Conservation (phyloP, 805 yeast genomes). For the Jamesozyma gamospora region DNA sequence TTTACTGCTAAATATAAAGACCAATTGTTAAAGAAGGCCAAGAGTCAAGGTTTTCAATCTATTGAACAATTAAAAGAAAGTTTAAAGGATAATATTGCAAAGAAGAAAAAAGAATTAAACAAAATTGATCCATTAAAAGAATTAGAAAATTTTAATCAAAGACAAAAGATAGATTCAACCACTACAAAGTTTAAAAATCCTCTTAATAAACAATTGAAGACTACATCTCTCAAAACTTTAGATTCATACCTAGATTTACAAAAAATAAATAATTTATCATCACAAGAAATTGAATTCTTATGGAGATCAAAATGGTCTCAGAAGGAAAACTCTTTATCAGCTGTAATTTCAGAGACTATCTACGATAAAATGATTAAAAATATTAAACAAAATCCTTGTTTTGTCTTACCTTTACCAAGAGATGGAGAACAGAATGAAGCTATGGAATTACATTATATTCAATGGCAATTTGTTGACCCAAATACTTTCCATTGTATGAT, state of each 20-base stretch:
- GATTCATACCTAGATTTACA: constrained; percentile 60
- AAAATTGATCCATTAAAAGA: constrained; percentile 62
- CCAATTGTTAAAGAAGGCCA: constrained; percentile 32
- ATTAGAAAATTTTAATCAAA: constrained; percentile 44
- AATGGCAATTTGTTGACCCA: constrained; percentile 86
- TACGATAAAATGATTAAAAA: constrained; percentile 52
- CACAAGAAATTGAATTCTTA: constrained; percentile 59
- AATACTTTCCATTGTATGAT: constrained; percentile 79
- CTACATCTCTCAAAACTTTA: constrained; percentile 34
- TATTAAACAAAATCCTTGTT: constrained; percentile 69
- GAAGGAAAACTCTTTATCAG: constrained; percentile 52
- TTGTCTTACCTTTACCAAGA: constrained; percentile 84
- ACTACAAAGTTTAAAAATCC: constrained; percentile 11
- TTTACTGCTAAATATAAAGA: constrained; percentile 26
- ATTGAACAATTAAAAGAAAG: constrained; percentile 54
- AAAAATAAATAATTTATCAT: constrained; percentile 47
- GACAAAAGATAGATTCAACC: constrained; percentile 14
- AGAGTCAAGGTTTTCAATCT: constrained; percentile 23
- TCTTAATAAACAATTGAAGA: neutral
- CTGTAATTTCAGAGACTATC: constrained; percentile 48
- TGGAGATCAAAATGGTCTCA: constrained; percentile 83
- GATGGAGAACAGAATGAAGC: constrained; percentile 37
- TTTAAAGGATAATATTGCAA: constrained; percentile 50
- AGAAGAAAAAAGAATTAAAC: constrained; percentile 45
- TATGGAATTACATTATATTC: constrained; percentile 80